Evolutionary conservation across 768 basidiomycete species (phyloP).

Genomic region (Lactarius trivialis): DNA sequence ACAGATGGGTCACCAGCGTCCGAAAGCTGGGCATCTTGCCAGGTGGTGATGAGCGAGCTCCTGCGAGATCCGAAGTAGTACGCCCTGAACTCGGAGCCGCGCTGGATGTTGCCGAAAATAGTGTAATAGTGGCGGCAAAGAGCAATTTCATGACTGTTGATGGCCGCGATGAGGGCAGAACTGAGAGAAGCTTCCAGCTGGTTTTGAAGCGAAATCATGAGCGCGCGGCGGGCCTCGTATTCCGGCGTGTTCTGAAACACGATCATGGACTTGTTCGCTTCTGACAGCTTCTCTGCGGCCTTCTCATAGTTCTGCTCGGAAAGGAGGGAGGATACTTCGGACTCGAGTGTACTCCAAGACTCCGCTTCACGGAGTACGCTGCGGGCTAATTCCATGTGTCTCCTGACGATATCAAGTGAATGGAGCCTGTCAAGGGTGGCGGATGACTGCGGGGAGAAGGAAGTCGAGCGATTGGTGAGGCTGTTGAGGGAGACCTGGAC

Average conservation of each 20-base stretch:
- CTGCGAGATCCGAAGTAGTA: conserved; percentile 90
- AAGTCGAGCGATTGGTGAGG: conserved; percentile 51
- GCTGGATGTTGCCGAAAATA: conserved; percentile 87
- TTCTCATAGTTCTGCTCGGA: conserved; percentile 73
- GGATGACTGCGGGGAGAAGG: conserved; percentile 52
- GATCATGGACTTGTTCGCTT: conserved; percentile 83
- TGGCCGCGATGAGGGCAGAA: conserved; percentile 83
- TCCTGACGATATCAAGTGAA: conserved; percentile 75
- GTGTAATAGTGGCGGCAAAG: conserved; percentile 72
- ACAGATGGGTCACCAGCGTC: conserved; percentile 41
- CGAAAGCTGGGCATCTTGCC: conserved; percentile 54
- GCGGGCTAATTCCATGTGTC: conserved; percentile 80
- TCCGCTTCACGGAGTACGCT: conserved; percentile 93
- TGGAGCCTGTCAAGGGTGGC: conserved; percentile 70
- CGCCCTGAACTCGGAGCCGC: conserved; percentile 87
- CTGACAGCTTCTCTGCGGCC: conserved; percentile 86
- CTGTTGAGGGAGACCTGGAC: conserved; percentile 60
- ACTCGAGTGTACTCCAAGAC: conserved; percentile 92
- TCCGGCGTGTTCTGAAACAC: conserved; percentile 91
- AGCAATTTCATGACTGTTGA: conserved; percentile 68
- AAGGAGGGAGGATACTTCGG: conserved; percentile 84
- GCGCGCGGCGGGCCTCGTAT: conserved; percentile 75
- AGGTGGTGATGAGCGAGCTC: conserved; percentile 53
- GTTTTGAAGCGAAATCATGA: conserved; percentile 92
- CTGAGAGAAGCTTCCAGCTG: conserved; percentile 90